phyloP scores from a whole-genome alignment of 2,329 filamentous ascomycete species.

The Pestalotiopsis sp. region DNA sequence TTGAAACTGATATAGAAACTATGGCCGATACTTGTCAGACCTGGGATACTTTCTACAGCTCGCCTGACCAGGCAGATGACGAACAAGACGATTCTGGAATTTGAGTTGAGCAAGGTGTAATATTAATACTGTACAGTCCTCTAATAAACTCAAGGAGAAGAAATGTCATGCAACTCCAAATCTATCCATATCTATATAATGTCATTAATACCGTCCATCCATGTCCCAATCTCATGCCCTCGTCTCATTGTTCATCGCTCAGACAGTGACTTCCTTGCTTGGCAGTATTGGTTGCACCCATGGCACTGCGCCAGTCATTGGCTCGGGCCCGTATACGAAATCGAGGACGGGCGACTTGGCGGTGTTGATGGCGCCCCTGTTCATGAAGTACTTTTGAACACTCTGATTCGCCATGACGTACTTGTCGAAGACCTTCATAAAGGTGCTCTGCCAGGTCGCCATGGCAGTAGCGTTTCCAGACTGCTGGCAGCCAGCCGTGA shows the following conservation, averaged over 20 bases:
- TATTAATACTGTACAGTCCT: neutral
- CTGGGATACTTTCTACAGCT: conserved; percentile 21
- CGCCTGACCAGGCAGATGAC: neutral
- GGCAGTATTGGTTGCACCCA: conserved; percentile 1
- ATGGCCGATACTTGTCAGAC: conserved; percentile 28
- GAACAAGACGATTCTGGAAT: conserved; percentile 11
- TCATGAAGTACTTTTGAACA: neutral
- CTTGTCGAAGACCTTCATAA: neutral
- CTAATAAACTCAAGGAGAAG: neutral
- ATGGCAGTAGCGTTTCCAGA: neutral
- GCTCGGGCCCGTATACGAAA: conserved; percentile 3
- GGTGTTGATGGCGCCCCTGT: neutral
- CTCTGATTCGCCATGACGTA: neutral
- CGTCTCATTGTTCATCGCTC: neutral
- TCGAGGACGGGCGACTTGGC: conserved; percentile 2
- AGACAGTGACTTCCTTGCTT: neutral
- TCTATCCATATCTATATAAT: neutral
- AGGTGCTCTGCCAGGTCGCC: conserved; percentile 10
- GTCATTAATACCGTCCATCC: neutral
- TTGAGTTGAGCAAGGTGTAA: neutral
- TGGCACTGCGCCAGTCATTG: neutral
- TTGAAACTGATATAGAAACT: conserved; percentile 19
- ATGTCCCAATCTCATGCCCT: neutral
- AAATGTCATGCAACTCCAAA: neutral
- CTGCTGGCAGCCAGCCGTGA: neutral